These are phyloP conservation scores for Pachysandra terminalis DNA, from an alignment of 164 flowering plant species.

Conservation along the genomic window DNA sequence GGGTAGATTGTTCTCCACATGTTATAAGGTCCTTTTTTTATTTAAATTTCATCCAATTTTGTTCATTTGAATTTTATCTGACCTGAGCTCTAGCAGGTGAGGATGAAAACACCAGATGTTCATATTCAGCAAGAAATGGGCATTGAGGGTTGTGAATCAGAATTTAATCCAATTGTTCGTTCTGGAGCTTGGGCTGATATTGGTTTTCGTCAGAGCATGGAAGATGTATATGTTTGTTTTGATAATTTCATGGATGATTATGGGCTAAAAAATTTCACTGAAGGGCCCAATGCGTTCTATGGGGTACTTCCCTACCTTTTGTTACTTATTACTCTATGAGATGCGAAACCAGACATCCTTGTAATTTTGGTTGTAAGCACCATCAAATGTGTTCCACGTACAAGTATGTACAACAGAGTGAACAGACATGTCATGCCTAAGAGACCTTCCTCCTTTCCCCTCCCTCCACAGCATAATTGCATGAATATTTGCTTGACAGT, in stretches of 20 bases:
- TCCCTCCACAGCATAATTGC: not conserved
- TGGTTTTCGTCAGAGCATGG: slow-evolving; percentile 77
- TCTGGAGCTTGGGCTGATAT: slow-evolving; percentile 94
- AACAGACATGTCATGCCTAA: not conserved
- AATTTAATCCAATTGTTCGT: slow-evolving; percentile 71
- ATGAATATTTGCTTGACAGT: not conserved
- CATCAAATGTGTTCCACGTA: not conserved
- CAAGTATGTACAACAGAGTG: too few species aligned
- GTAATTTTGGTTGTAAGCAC: not conserved
- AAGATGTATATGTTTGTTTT: slow-evolving; percentile 73
- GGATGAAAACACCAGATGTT: slow-evolving; percentile 29
- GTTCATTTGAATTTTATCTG: not conserved
- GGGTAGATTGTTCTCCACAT: too few species aligned
- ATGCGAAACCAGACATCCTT: not conserved
- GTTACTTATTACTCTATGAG: not conserved
- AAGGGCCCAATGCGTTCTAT: slow-evolving; percentile 80
- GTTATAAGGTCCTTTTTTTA: too few species aligned
- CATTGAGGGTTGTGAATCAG: slow-evolving; percentile 31
- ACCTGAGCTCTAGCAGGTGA: slow-evolving; percentile 36
- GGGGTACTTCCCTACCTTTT: slow-evolving; percentile 53
- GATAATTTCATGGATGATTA: slow-evolving; percentile 55
- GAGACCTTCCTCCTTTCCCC: not conserved
- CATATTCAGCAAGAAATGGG: slow-evolving; percentile 31
- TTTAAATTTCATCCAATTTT: not conserved
- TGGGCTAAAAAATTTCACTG: slow-evolving; percentile 34